Percentiles rank a stretch among this genome's conserved stretches.
Conservation (phyloP, 768 basidiomycete genomes). For the Dentipellis sp. region DNA sequence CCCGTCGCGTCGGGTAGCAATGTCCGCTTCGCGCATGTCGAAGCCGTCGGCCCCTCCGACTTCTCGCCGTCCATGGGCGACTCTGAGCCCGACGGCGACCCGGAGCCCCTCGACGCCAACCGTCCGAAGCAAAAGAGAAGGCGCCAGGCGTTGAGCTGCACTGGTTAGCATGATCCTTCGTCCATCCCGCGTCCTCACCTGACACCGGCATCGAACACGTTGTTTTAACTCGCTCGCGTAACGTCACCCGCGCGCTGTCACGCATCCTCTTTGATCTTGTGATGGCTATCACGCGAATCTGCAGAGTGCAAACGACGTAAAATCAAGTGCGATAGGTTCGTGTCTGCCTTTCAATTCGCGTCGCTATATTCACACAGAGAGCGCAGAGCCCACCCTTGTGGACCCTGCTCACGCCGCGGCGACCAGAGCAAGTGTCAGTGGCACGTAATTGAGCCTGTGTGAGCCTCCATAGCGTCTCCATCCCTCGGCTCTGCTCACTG, state of each 20-base stretch:
- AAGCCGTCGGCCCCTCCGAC: not conserved
- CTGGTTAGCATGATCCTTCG: slow-evolving; percentile 41
- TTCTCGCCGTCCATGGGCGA: slow-evolving; percentile 31
- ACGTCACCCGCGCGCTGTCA: slow-evolving; percentile 2
- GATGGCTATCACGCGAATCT: slow-evolving; percentile 17
- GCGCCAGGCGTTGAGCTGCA: slow-evolving; percentile 77
- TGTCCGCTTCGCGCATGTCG: not conserved
- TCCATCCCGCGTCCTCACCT: slow-evolving; percentile 16
- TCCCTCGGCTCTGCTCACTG: not conserved
- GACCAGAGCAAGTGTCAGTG: slow-evolving; percentile 78
- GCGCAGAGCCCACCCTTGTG: slow-evolving; percentile 67
- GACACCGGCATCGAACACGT: slow-evolving; percentile 10
- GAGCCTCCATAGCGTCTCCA: slow-evolving; percentile 24
- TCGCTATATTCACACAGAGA: slow-evolving; percentile 19
- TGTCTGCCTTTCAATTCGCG: slow-evolving; percentile 10
- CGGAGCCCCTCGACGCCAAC: slow-evolving; percentile 31
- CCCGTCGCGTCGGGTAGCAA: not conserved
- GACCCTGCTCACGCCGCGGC: slow-evolving; percentile 70
- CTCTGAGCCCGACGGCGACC: slow-evolving; percentile 48
- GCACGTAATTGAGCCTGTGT: slow-evolving; percentile 78
- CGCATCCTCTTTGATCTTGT: slow-evolving; percentile 9
- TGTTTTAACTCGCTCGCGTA: not conserved
- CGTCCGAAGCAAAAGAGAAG: slow-evolving; percentile 79
- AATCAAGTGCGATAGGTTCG: slow-evolving; percentile 80
- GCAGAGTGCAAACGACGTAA: slow-evolving; percentile 80